Evolutionary conservation across 2,329 filamentous ascomycete species (phyloP), one percentile per base, ranked within the genome.

Genomic region (Fusarium paranaense): DNA sequence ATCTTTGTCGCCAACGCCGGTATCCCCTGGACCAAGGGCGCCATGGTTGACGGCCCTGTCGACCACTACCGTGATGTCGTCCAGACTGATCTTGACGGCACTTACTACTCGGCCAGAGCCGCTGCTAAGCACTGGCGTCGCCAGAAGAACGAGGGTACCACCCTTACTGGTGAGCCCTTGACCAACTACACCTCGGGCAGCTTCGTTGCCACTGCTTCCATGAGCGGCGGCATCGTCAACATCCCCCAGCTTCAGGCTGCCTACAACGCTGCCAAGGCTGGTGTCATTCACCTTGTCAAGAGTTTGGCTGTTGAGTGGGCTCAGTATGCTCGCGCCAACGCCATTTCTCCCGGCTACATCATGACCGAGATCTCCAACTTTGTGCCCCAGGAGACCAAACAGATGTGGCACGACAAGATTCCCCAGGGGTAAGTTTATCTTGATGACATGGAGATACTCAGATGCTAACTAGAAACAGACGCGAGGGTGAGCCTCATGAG

Each of bases 1-100:
- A 88, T 94, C 74, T 94, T 95, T 76, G 89, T 95, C 58, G 93
- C 93, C 73, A 95, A 95, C 78, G 90, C 91, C 16, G 93, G 93
- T 47, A 90, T 94, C 61, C 88, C 91, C 2, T 95, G 92, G 92
- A 92, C 88, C 2, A 86, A 93, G 71, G 92, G 91, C 0, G 81
- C 90, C 10, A 89, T 92, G 81, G 85, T 94, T 30, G 90, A 93
- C 67, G 92, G 90, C 20, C 85, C 89, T 9, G 79, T 93, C n/a
- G 87, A 89, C 14, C 88, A 91, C 78, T 94, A 94, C 84, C 87
- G 87, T 54, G 87, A 90, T 62, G 91, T 95, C 20, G 85, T 94
- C 64, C 84, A 86, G 61, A 92, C 91, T 27, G 92, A 95, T 80
- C 82, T 95, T 16, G 92, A 94, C 80, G 91, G 92, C 52, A 92